A percentile compares a stretch with the other conserved stretches of the same genome.
Conservation (phyloP, 306 rosid species). For the Begonia masoniana region DNA sequence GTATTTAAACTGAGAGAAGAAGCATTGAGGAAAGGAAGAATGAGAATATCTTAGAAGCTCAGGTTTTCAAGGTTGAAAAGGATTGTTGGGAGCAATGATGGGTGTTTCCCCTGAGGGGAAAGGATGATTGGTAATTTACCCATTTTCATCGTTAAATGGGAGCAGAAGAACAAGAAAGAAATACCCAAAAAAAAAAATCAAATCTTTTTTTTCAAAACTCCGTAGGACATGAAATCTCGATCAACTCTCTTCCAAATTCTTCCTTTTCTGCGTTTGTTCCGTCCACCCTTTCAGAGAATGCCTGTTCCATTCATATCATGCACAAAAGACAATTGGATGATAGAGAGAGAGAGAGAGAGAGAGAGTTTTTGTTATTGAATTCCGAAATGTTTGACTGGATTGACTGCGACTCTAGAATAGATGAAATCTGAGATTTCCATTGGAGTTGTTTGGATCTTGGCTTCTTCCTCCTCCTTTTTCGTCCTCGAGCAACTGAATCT, state of each 20-base stretch:
- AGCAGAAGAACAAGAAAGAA: background rate
- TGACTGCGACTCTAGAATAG: no score
- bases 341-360: no score
- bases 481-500: no score
- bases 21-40: background rate
- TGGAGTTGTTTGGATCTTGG: no score
- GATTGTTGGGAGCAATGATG: slow-evolving; percentile 98
- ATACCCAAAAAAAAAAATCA: background rate
- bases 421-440: no score
- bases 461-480: no score
- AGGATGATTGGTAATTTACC: slow-evolving; percentile 63
- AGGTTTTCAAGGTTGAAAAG: slow-evolving; percentile 84
- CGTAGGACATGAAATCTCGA: background rate
- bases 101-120: slow-evolving; percentile 90
- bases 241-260: background rate
- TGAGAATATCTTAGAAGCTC: slow-evolving; percentile 66
- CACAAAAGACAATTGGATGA: no score
- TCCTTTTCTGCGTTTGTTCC: background rate
- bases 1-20: slow-evolving; percentile 1
- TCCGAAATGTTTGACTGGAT: no score
- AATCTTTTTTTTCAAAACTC: background rate
- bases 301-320: no score
- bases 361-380: no score
- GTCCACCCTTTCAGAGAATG: background rate
- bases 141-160: background rate